phyloP scores from a whole-genome alignment of 768 basidiomycete genomes.

The Nidula microcarpa region DNA sequence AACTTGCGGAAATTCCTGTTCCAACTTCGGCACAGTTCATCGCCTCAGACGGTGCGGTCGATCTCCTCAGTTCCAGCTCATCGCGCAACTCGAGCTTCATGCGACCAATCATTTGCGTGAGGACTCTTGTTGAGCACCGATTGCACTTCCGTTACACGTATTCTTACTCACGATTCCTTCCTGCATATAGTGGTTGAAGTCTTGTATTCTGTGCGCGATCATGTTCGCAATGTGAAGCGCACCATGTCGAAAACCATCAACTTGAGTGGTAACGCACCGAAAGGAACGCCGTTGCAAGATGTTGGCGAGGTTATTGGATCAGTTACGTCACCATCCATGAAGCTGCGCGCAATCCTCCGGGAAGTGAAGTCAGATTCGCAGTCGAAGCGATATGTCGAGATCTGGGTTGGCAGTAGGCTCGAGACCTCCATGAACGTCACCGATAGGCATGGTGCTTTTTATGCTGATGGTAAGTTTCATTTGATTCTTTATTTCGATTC shows the following conservation, averaged over 20 bases:
- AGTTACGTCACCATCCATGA: conserved; percentile 37
- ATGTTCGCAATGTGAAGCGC: conserved; percentile 45
- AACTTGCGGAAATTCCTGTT: conserved; percentile 36
- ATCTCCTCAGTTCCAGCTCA: neutral
- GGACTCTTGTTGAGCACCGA: too few species aligned
- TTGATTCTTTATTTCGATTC: neutral
- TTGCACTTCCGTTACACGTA: neutral
- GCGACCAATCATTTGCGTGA: too few species aligned
- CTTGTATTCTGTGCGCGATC: conserved; percentile 46
- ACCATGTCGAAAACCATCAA: conserved; percentile 37
- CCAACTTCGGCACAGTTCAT: conserved; percentile 31
- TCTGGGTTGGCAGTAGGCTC: conserved; percentile 46
- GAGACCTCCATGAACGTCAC: conserved; percentile 54
- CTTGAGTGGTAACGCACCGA: conserved; percentile 11
- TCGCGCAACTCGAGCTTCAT: too few species aligned
- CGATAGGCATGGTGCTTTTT: conserved; percentile 54
- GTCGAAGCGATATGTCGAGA: conserved; percentile 53
- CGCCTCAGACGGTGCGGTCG: conserved; percentile 11
- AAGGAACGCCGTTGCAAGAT: conserved; percentile 27
- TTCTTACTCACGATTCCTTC: neutral
- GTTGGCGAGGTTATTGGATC: conserved; percentile 34
- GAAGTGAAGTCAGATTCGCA: conserved; percentile 21
- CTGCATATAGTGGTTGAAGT: conserved; percentile 34
- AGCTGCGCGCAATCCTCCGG: conserved; percentile 43
- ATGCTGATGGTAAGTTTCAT: conserved; percentile 49